Percentiles rank a stretch among this genome's conserved stretches.
These are phyloP conservation scores for Botrytis squamosa DNA, from an alignment of 2,329 filamentous ascomycete species.

Conservation along the genomic window DNA sequence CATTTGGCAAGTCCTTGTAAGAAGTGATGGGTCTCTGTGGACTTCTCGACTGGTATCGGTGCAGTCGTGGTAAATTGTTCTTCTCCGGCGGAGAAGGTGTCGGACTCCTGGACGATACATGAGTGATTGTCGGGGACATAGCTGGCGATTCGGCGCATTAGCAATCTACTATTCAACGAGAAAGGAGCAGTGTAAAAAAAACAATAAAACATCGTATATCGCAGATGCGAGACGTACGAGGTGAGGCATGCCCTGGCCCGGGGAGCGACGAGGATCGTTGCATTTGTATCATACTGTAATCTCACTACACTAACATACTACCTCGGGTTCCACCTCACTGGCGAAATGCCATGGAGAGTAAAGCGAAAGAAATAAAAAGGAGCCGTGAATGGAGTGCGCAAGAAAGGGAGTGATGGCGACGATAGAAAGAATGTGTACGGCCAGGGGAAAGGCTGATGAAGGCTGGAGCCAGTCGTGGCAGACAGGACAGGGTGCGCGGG, in stretches of 20 bases:
- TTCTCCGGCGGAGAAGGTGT: conserved; percentile 54
- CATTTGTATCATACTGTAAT: conserved; percentile 41
- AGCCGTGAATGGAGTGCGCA: neutral
- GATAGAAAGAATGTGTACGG: neutral
- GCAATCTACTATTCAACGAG: conserved; percentile 4
- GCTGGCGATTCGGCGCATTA: conserved; percentile 41
- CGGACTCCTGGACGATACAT: conserved; percentile 53
- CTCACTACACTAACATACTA: conserved; percentile 24
- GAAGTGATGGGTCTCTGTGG: conserved; percentile 51
- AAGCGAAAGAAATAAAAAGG: neutral
- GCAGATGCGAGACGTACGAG: conserved; percentile 36
- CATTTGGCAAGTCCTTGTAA: conserved; percentile 45
- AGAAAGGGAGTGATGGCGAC: conserved; percentile 12
- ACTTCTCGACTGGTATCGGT: conserved; percentile 54
- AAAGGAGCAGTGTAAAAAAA: neutral
- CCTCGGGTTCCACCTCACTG: neutral
- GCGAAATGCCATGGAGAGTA: conserved; percentile 1
- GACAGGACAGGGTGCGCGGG: conserved; percentile 17
- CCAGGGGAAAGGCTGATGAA: conserved; percentile 20
- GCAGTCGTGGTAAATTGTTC: conserved; percentile 48
- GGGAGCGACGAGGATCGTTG: conserved; percentile 41
- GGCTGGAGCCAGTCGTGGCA: conserved; percentile 12
- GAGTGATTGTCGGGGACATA: conserved; percentile 51
- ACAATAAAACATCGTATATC: neutral
- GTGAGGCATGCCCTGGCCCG: conserved; percentile 39